Conservation (phyloP, 768 basidiomycete genomes). For the Lactarius indigo region DNA sequence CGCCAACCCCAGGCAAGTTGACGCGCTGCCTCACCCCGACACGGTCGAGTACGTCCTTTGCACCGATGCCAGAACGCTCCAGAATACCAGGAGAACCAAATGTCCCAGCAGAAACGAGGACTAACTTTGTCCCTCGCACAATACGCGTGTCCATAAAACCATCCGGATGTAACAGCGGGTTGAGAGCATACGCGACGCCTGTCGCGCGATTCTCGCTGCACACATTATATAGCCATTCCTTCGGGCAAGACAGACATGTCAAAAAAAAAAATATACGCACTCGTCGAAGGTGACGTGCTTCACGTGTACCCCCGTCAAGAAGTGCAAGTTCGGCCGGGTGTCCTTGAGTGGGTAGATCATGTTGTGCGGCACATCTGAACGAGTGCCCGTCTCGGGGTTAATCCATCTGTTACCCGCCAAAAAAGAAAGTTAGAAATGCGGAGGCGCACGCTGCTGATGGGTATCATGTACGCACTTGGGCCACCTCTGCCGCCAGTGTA, state of each 20-base stretch:
- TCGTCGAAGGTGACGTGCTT: slow-evolving; percentile 34
- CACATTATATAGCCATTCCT: background rate
- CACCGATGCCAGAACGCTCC: slow-evolving; percentile 49
- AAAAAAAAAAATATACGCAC: slow-evolving; percentile 17
- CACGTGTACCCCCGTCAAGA: slow-evolving; percentile 35
- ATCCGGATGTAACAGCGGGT: background rate
- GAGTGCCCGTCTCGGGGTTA: slow-evolving; percentile 44
- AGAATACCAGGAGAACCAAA: slow-evolving; percentile 49
- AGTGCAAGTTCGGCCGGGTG: slow-evolving; percentile 31
- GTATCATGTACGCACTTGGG: slow-evolving; percentile 33
- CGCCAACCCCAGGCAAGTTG: slow-evolving; percentile 38
- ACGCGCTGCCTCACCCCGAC: slow-evolving; percentile 33
- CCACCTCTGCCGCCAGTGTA: slow-evolving; percentile 17
- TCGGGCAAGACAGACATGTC: slow-evolving; percentile 27
- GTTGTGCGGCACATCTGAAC: slow-evolving; percentile 50
- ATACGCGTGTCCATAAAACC: slow-evolving; percentile 26
- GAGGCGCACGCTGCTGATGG: slow-evolving; percentile 25
- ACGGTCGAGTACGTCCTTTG: slow-evolving; percentile 31
- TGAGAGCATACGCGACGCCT: slow-evolving; percentile 5
- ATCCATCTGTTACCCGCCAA: slow-evolving; percentile 43
- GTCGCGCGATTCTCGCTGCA: slow-evolving; percentile 27
- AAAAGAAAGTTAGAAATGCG: background rate
- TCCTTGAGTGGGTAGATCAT: slow-evolving; percentile 38
- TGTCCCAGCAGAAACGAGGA: slow-evolving; percentile 40
- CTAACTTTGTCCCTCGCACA: slow-evolving; percentile 35